Conservation (phyloP, 495 filamentous ascomycete genomes). For the Chaetomium fimeti region DNA sequence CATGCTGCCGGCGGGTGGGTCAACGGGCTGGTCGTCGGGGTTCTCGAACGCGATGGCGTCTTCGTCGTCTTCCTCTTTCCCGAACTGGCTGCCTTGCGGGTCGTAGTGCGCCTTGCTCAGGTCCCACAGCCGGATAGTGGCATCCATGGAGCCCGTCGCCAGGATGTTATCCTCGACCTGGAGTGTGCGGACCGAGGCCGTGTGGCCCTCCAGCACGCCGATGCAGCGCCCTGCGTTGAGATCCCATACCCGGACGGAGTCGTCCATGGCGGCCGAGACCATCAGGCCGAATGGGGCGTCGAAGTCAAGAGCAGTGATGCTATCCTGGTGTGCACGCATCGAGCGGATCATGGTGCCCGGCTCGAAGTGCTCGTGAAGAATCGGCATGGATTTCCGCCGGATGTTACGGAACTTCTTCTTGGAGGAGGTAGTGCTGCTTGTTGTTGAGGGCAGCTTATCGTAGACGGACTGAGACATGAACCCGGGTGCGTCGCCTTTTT, state of each 20-base stretch:
- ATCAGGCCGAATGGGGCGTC: slow-evolving; percentile 94
- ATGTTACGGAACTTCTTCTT: slow-evolving; percentile 63
- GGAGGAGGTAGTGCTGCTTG: slow-evolving; percentile 54
- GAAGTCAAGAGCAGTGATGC: slow-evolving; percentile 89
- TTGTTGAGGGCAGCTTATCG: slow-evolving; percentile 73
- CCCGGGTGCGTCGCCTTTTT: slow-evolving; percentile 55
- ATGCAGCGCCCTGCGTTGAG: slow-evolving; percentile 88
- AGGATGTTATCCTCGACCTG: slow-evolving; percentile 96
- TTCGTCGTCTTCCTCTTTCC: slow-evolving; percentile 62
- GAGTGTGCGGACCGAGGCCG: slow-evolving; percentile 86
- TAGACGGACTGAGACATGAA: slow-evolving; percentile 99
- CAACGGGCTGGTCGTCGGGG: slow-evolving; percentile 57
- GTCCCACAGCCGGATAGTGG: slow-evolving; percentile 94
- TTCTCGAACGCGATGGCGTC: slow-evolving; percentile 61
- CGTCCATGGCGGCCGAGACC: slow-evolving; percentile 92
- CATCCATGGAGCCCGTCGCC: slow-evolving; percentile 93
- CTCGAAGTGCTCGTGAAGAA: slow-evolving; percentile 92
- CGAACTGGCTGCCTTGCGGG: slow-evolving; percentile 61
- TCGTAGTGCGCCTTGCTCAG: slow-evolving; percentile 61
- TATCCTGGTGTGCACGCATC: slow-evolving; percentile 82
- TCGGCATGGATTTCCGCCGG: slow-evolving; percentile 79
- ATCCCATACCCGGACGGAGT: slow-evolving; percentile 97
- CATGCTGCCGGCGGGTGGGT: slow-evolving; percentile 69
- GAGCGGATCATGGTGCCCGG: slow-evolving; percentile 86
- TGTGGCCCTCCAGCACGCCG: slow-evolving; percentile 87